Evolutionary conservation across 768 basidiomycete genomes (phyloP).

Genomic region (Mycena latifolia): DNA sequence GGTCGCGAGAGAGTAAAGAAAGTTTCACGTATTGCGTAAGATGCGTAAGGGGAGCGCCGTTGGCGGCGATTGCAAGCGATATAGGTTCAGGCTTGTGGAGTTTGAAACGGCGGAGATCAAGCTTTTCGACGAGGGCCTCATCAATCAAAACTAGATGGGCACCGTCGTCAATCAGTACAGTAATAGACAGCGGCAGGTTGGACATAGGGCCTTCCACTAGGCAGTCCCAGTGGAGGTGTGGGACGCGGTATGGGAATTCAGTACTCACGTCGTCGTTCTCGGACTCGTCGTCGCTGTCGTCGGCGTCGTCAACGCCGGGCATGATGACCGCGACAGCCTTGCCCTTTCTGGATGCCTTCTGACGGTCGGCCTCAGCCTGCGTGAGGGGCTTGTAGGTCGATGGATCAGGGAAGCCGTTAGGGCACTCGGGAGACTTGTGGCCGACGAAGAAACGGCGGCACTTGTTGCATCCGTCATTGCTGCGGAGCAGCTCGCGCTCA

Average conservation of each 20-base stretch:
- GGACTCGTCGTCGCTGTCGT: neutral
- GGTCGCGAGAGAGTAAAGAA: neutral
- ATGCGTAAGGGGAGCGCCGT: neutral
- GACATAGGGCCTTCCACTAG: neutral
- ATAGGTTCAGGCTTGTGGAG: neutral
- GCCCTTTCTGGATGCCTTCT: no score
- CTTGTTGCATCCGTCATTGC: neutral
- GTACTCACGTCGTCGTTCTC: neutral
- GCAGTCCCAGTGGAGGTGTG: neutral
- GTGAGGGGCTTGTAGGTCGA: neutral
- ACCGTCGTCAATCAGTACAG: neutral
- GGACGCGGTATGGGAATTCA: neutral
- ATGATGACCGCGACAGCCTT: neutral
- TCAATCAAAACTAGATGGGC: neutral
- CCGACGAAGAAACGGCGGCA: neutral
- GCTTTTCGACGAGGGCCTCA: neutral
- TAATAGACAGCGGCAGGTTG: neutral
- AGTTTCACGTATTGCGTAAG: neutral
- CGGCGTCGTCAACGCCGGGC: neutral
- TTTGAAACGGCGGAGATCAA: neutral
- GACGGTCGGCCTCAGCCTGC: neutral
- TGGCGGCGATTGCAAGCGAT: neutral
- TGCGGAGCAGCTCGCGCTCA: neutral
- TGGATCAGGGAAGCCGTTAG: neutral
- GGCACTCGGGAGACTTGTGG: neutral